Conservation (phyloP, 176 grass and related monocot genomes). For the Carex kokanica region DNA sequence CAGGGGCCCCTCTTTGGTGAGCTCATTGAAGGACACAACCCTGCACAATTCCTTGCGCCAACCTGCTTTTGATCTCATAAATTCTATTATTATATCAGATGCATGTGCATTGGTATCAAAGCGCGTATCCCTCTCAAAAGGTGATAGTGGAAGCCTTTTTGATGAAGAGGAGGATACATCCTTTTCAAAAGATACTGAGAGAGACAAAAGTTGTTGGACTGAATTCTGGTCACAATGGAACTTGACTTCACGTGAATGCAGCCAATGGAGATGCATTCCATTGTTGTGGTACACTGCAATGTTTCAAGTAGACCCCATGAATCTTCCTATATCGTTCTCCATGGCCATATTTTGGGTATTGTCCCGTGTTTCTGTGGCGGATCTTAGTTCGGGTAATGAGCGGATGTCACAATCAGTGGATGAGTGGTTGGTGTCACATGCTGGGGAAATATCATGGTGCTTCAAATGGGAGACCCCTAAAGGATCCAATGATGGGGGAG, state of each 20-base stretch:
- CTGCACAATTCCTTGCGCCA: constrained; percentile 85
- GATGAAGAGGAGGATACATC: constrained; percentile 66
- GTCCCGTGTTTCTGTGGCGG: constrained; percentile 67
- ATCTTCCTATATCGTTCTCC: constrained; percentile 82
- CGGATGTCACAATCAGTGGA: constrained; percentile 43
- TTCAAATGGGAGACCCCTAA: constrained; percentile 86
- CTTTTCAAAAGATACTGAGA: constrained; percentile 45
- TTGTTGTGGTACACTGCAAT: constrained; percentile 79
- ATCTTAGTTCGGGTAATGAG: constrained; percentile 45
- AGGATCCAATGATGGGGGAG: constrained; percentile 76
- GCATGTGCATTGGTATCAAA: constrained; percentile 91
- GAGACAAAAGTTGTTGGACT: constrained; percentile 67
- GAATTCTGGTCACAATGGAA: constrained; percentile 76
- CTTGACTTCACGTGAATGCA: constrained; percentile 65
- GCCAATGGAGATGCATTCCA: constrained; percentile 79
- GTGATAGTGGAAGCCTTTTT: constrained; percentile 37
- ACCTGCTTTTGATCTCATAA: constrained; percentile 93
- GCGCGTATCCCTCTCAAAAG: constrained; percentile 30
- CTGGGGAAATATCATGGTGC: constrained; percentile 61
- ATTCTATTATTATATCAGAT: constrained; percentile 88
- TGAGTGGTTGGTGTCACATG: constrained; percentile 65
- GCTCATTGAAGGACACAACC: constrained; percentile 65
- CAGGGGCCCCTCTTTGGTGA: constrained; percentile 89
- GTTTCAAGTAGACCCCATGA: constrained; percentile 63
- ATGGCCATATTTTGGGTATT: constrained; percentile 88